Evolutionary conservation across 2,329 filamentous ascomycete species (phyloP), one percentile per base, ranked within the genome.

Genomic region (Drechslerella stenobrocha): DNA sequence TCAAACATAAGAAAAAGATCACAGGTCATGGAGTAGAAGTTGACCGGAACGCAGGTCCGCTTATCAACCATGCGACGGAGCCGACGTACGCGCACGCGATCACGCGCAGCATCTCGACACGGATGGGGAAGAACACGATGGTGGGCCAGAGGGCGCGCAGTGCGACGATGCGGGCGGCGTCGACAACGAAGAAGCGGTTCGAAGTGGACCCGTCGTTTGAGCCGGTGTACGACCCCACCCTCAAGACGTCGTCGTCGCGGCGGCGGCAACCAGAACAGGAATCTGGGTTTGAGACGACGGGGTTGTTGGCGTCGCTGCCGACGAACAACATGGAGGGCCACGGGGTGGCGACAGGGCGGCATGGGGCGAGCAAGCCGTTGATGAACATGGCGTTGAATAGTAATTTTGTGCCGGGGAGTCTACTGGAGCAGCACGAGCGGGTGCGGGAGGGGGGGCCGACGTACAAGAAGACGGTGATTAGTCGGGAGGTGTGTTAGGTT

Each of bases 341-440:
- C 26, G 61, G 61, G 2, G 37, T 66, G 22, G 61, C 61, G 23
- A 66, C 61, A 6, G 61, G 61, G 22, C 42, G 61, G 15, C 53
- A 57, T n/a, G 61, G 53, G 15, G 50, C 48, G 24, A 9, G 24
- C 0, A 66, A 59, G 48, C 61, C 61, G 34, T 44, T 66, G 53
- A 22, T 66, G 48, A 59, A 66, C 18, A 66, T 66, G 61, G 11
- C 47, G n/a, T 30, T 66, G 48, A 66, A 66, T n/a, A 66, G 61
- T 8, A 48, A 59, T 24, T 66, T 52, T 46, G 61, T 50, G 28
- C 61, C 61, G 1, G 61, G 61, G 9, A 66, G 61, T 51, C 44
- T 66, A 26, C 50, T 66, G 53, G 61, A 66, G 55, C 53, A 66
- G 61, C 61, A 66, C n/a, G 61, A 66, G 48, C 58, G 53, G 53